Evolutionary conservation across 1,139 yeast species (phyloP).

Genomic region (Saccharomyces uvarum): DNA sequence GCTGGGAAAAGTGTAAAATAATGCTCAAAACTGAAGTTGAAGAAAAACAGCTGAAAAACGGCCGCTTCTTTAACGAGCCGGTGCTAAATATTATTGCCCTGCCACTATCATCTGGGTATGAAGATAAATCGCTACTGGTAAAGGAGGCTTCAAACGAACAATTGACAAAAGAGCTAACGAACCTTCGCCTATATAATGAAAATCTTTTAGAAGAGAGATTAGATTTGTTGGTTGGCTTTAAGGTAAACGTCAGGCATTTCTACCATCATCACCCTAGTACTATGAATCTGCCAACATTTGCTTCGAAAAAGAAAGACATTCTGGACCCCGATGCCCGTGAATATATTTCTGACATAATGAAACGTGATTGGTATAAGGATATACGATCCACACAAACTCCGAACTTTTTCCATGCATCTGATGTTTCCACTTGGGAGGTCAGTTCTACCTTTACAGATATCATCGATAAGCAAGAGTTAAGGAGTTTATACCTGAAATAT

Average conservation of each 20-base stretch:
- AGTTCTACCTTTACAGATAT: slow-evolving; percentile 13
- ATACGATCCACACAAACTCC: slow-evolving; percentile 24
- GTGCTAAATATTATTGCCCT: slow-evolving; percentile 28
- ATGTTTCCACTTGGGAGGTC: slow-evolving; percentile 26
- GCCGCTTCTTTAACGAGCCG: slow-evolving; percentile 17
- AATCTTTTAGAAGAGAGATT: slow-evolving; percentile 4
- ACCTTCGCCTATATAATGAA: slow-evolving; percentile 7
- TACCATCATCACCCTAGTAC: slow-evolving; percentile 12
- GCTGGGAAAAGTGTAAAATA: slow-evolving; percentile 23
- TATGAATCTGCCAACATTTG: slow-evolving; percentile 13
- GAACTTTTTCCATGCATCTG: slow-evolving; percentile 20
- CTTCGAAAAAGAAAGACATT: slow-evolving; percentile 9
- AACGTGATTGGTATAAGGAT: slow-evolving; percentile 13
- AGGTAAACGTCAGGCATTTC: slow-evolving; percentile 14
- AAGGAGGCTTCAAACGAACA: slow-evolving; percentile 12
- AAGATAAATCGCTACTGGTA: slow-evolving; percentile 15
- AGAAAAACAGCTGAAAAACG: slow-evolving; percentile 13
- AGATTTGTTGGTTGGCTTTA: slow-evolving; percentile 15
- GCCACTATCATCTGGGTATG: slow-evolving; percentile 23
- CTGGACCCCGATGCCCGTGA: slow-evolving; percentile 17
- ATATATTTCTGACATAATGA: slow-evolving; percentile 13
- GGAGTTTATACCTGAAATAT: slow-evolving; percentile 15
- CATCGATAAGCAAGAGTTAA: slow-evolving; percentile 8
- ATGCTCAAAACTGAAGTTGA: slow-evolving; percentile 20
- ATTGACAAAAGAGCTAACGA: slow-evolving; percentile 10